These are phyloP conservation scores for Hyparrhenia diplandra DNA, from an alignment of 176 grass and related monocot species.

Conservation along the genomic window DNA sequence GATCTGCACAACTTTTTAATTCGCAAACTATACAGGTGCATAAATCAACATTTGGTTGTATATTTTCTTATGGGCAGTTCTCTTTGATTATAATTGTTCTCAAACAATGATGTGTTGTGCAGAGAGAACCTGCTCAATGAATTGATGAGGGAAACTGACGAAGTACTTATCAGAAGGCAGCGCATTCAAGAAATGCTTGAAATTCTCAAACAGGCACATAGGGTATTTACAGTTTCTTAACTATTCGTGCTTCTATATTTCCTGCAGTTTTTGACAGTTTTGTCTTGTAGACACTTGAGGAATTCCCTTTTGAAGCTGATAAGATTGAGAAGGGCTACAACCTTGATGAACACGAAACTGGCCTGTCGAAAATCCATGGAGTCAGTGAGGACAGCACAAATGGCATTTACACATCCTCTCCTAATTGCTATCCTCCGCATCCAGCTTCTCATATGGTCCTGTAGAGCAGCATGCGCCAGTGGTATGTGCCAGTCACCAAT, in stretches of 20 bases:
- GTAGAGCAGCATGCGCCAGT: slow-evolving; percentile 6
- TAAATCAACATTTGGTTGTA: slow-evolving; percentile 17
- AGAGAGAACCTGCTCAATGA: slow-evolving; percentile 88
- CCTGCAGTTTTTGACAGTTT: slow-evolving; percentile 11
- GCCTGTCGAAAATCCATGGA: slow-evolving; percentile 50
- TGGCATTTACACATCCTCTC: slow-evolving; percentile 19
- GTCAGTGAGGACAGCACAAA: slow-evolving; percentile 10
- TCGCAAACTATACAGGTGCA: slow-evolving; percentile 82
- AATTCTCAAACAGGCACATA: slow-evolving; percentile 76
- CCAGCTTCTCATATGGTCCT: slow-evolving; percentile 25
- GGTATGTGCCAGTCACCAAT: neutral
- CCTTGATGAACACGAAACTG: slow-evolving; percentile 33
- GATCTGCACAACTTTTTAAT: slow-evolving; percentile 89
- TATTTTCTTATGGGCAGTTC: slow-evolving; percentile 3
- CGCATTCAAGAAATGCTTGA: slow-evolving; percentile 65
- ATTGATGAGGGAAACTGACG: slow-evolving; percentile 87
- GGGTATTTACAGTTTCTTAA: slow-evolving; percentile 45
- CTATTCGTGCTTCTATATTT: slow-evolving; percentile 10
- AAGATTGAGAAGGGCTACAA: slow-evolving; percentile 62
- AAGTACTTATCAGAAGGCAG: slow-evolving; percentile 70
- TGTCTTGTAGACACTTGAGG: slow-evolving; percentile 72
- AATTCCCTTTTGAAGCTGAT: slow-evolving; percentile 76
- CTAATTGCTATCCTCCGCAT: slow-evolving; percentile 19
- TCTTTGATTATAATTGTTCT: neutral
- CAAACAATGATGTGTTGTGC: slow-evolving; percentile 20